Evolutionary conservation across 2,329 filamentous ascomycete genomes (phyloP).

Genomic region (Trichophyton verrucosum): DNA sequence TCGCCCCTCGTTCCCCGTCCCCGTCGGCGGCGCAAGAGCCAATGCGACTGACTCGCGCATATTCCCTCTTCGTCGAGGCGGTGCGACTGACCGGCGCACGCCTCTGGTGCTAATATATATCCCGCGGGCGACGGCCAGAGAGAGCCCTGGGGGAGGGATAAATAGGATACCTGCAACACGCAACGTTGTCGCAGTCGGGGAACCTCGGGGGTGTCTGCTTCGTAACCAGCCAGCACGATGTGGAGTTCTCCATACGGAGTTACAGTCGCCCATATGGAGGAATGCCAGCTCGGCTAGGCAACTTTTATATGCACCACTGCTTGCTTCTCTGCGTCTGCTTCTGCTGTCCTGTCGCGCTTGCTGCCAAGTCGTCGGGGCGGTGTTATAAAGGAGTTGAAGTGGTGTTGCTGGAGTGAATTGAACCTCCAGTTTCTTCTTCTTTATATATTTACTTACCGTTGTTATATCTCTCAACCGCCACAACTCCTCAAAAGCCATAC

Average conservation of each 20-base stretch:
- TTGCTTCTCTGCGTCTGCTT: background rate
- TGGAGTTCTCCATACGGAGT: background rate
- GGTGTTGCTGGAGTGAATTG: background rate
- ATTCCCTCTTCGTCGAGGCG: conserved; percentile 1
- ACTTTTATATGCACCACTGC: background rate
- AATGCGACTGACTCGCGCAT: background rate
- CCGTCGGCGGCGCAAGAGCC: background rate
- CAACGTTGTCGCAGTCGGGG: background rate
- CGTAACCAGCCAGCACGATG: background rate
- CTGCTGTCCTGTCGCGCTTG: background rate
- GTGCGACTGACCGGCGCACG: background rate
- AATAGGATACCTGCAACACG: too few species aligned
- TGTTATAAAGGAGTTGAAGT: background rate
- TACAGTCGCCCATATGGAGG: background rate
- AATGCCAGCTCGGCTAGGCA: background rate
- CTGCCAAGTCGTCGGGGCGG: background rate
- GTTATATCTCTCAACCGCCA: background rate
- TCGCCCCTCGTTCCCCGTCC: conserved; percentile 1
- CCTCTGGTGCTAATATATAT: background rate
- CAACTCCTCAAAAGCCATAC: background rate
- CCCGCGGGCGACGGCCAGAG: background rate
- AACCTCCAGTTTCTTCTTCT: background rate
- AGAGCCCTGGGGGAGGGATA: too few species aligned
- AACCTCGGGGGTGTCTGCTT: background rate
- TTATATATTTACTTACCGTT: too few species aligned